These are phyloP conservation scores for Microascus cirrosus DNA, from an alignment of 2,329 filamentous ascomycete species.

Conservation along the genomic window DNA sequence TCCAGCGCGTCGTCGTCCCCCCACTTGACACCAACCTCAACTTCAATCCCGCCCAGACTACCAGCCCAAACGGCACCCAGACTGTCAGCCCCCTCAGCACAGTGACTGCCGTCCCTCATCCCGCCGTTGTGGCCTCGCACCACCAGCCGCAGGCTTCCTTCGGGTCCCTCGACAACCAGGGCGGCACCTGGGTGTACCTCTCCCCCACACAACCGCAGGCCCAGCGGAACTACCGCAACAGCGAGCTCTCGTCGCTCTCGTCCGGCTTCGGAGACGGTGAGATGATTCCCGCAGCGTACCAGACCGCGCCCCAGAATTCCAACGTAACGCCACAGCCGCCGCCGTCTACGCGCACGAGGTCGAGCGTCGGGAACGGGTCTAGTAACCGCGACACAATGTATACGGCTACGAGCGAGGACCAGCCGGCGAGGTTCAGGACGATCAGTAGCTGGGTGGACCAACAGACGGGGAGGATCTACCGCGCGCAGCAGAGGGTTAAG, in stretches of 20 bases:
- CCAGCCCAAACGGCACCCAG: neutral
- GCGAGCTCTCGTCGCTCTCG: slow-evolving; percentile 48
- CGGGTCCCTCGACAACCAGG: slow-evolving; percentile 20
- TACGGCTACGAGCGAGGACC: slow-evolving; percentile 41
- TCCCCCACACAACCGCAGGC: slow-evolving; percentile 21
- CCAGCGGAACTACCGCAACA: slow-evolving; percentile 27
- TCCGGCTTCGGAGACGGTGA: slow-evolving; percentile 55
- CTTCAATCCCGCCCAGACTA: neutral
- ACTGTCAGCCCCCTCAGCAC: neutral
- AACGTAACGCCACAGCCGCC: neutral
- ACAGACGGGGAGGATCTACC: slow-evolving; percentile 43
- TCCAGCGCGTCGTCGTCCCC: neutral
- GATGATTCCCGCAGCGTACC: slow-evolving; percentile 27
- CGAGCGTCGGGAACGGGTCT: slow-evolving; percentile 18
- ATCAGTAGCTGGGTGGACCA: slow-evolving; percentile 56
- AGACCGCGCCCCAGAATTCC: neutral
- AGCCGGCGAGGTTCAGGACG: slow-evolving; percentile 42
- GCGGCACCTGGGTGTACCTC: slow-evolving; percentile 24
- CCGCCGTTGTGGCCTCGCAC: slow-evolving; percentile 3
- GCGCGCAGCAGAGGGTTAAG: slow-evolving; percentile 26
- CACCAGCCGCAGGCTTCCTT: slow-evolving; percentile 12
- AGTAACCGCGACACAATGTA: slow-evolving; percentile 37
- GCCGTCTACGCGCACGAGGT: neutral
- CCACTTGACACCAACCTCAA: neutral
- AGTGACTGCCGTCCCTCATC: neutral